A percentile compares a stretch with the other conserved stretches of the same genome.
Conservation (phyloP, 208 protist genomes). For the Leishmania major region DNA sequence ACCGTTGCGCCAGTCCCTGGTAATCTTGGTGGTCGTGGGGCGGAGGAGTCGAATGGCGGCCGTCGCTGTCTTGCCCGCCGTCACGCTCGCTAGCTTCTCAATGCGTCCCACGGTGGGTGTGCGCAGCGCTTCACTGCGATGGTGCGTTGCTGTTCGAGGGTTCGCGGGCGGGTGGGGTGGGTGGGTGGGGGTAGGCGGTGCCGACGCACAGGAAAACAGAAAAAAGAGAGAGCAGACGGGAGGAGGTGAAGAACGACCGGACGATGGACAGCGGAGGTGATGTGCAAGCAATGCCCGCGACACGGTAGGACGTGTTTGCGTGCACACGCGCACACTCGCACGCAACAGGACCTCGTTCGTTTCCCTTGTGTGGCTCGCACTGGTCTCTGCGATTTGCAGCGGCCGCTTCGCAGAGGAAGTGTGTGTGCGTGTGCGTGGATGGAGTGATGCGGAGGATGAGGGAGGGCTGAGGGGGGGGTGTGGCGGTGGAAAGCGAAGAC, state of each 20-base stretch:
- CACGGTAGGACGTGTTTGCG: background rate
- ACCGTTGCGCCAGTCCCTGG: background rate
- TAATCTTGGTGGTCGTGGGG: background rate
- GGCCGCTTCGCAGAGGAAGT: background rate
- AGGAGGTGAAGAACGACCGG: no score
- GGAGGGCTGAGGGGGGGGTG: background rate
- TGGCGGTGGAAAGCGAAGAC: background rate
- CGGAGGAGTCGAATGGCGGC: background rate
- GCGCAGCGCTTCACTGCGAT: background rate
- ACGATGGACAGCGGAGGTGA: background rate
- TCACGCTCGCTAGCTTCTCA: background rate
- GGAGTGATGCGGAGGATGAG: background rate
- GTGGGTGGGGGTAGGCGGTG: background rate
- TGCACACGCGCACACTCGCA: background rate
- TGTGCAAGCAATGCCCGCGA: background rate
- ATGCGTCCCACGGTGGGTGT: background rate
- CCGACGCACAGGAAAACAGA: background rate
- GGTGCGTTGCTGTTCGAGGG: background rate
- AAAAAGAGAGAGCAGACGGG: background rate
- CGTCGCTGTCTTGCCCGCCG: background rate
- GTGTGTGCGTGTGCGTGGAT: no score
- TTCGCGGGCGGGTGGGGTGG: background rate
- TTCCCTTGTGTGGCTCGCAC: no score
- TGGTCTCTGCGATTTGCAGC: background rate
- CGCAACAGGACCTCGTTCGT: background rate